Percentiles rank a stretch among this genome's conserved stretches.
Evolutionary conservation across 331 rosid species (phyloP).

Genomic region (Dryas integrifolia): DNA sequence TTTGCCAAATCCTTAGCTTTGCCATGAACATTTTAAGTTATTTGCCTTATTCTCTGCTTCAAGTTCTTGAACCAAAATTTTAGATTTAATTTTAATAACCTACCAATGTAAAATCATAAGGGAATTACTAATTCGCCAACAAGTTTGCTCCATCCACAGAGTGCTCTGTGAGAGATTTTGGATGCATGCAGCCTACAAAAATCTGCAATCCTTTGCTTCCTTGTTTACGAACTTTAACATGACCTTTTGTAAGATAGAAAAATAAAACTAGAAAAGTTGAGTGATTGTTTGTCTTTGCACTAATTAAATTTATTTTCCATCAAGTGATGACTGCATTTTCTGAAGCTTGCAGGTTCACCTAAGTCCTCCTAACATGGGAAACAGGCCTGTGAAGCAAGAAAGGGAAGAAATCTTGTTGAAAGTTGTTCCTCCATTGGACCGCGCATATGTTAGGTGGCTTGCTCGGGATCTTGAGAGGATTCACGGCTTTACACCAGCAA

Average conservation of each 20-base stretch:
- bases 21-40: neutral
- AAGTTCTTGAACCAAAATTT: neutral
- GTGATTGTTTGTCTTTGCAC: neutral
- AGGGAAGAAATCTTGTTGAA: slow-evolving; percentile 47
- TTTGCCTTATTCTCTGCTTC: neutral
- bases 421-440: slow-evolving; percentile 67
- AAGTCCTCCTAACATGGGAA: slow-evolving; percentile 51
- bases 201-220: neutral
- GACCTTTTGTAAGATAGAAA: neutral
- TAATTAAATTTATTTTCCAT: neutral
- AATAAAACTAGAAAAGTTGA: neutral
- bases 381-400: slow-evolving; percentile 49
- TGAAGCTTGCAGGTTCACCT: neutral
- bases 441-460: slow-evolving; percentile 51
- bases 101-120: neutral
- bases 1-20: neutral
- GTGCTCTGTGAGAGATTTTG: neutral
- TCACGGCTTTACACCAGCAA: slow-evolving; percentile 52
- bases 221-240: neutral
- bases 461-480: slow-evolving; percentile 57
- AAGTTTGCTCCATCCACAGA: neutral
- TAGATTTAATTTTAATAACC: neutral
- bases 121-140: neutral
- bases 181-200: neutral
- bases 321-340: slow-evolving; percentile 24